Evolutionary conservation across 2,329 filamentous ascomycete species (phyloP).

Genomic region (Orbilia brochopaga): DNA sequence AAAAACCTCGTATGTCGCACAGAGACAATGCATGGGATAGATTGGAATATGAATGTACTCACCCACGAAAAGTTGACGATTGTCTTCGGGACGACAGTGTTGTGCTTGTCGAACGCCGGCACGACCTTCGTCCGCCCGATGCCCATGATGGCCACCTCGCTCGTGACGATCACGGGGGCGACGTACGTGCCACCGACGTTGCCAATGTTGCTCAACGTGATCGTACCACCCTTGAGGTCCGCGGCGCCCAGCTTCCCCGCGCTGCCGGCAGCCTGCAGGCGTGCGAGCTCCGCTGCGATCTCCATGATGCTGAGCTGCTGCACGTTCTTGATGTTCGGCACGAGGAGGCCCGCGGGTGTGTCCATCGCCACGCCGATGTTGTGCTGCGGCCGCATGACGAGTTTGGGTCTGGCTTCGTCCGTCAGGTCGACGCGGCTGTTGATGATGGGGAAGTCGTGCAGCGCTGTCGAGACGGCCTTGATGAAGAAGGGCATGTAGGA

Average conservation of each 20-base stretch:
- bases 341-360: conserved; percentile 82
- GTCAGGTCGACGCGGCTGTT: conserved; percentile 79
- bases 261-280: conserved; percentile 74
- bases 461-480: conserved; percentile 87
- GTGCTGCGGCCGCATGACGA: conserved; percentile 81
- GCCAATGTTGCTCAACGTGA: conserved; percentile 96
- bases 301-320: conserved; percentile 75
- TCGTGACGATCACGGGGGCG: conserved; percentile 85
- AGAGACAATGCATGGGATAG: background rate
- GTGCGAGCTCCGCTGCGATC: conserved; percentile 76
- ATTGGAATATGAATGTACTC: conserved; percentile 60
- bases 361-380: conserved; percentile 98
- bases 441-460: conserved; percentile 81
- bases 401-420: conserved; percentile 68
- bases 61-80: conserved; percentile 89
- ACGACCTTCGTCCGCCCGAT: conserved; percentile 80
- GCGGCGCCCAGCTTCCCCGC: conserved; percentile 74
- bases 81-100: conserved; percentile 72
- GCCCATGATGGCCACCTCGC: conserved; percentile 89
- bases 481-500: conserved; percentile 94
- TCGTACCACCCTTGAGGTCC: conserved; percentile 84
- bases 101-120: conserved; percentile 72
- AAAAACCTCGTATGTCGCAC: background rate
- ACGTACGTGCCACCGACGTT: conserved; percentile 93
- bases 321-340: conserved; percentile 89